These are phyloP conservation scores for Litchi chinensis DNA, from an alignment of 345 rosid genomes.

Conservation along the genomic window DNA sequence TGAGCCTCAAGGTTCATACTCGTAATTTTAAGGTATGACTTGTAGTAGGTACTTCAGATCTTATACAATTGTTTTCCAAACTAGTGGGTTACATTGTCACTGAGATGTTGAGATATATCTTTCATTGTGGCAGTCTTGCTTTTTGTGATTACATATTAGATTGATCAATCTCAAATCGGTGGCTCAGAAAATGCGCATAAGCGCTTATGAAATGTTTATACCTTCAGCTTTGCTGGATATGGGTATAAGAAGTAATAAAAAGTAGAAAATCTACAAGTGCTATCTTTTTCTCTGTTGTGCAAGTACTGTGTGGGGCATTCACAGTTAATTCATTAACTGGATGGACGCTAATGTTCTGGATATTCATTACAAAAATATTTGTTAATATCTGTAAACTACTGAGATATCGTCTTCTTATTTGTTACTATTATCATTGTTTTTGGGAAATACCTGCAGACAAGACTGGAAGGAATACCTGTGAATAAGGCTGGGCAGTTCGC, in stretches of 20 bases:
- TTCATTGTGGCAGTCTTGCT: neutral
- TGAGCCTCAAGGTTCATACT: slow-evolving; percentile 66
- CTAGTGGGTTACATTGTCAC: neutral
- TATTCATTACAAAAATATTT: neutral
- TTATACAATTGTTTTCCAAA: neutral
- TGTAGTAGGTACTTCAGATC: slow-evolving; percentile 3
- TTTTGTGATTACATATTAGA: neutral
- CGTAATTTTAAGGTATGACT: slow-evolving; percentile 74
- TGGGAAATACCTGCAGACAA: slow-evolving; percentile 46
- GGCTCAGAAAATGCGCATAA: neutral
- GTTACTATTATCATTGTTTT: neutral
- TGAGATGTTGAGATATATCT: neutral
- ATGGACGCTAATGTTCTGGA: neutral
- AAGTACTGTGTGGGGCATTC: neutral
- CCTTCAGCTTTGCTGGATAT: neutral
- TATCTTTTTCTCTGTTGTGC: neutral
- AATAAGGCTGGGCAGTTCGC: slow-evolving; percentile 65
- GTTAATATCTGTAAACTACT: neutral
- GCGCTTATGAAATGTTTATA: neutral
- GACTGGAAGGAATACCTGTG: slow-evolving; percentile 69
- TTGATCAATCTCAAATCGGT: neutral
- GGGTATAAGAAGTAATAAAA: neutral
- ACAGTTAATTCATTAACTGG: neutral
- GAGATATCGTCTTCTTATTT: neutral
- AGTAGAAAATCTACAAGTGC: neutral